phyloP scores from a whole-genome alignment of 768 basidiomycete genomes.

The Mycena amicta region DNA sequence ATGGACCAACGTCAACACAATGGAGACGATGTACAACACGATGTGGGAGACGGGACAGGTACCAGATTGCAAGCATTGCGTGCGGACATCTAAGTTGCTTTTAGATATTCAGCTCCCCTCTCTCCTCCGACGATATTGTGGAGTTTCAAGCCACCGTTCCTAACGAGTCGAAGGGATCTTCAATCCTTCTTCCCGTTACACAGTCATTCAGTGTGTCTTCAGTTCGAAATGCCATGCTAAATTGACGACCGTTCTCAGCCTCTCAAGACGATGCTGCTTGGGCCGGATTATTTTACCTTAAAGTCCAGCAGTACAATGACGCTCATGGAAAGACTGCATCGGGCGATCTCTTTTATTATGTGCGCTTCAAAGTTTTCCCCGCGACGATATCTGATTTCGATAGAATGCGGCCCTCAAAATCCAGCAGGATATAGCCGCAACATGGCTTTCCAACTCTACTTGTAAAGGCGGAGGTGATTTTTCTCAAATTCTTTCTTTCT shows the following conservation, averaged over 20 bases:
- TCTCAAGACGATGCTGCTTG: conserved; percentile 11
- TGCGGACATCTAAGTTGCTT: background rate
- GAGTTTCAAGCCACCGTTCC: conserved; percentile 7
- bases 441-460: conserved; percentile 2
- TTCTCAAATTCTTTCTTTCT: background rate
- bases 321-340: background rate
- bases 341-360: conserved; percentile 5
- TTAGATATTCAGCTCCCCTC: background rate
- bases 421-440: background rate
- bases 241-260: background rate
- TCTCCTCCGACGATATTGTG: background rate
- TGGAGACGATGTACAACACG: conserved; percentile 11
- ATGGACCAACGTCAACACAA: conserved; percentile 10
- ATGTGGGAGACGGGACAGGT: conserved; percentile 9
- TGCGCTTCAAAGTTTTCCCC: too few species aligned
- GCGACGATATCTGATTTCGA: too few species aligned
- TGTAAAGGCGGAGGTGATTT: conserved; percentile 3
- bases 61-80: background rate
- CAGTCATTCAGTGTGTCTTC: conserved; percentile 4
- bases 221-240: background rate
- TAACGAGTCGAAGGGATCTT: conserved; percentile 3
- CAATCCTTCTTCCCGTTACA: conserved; percentile 3
- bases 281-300: conserved; percentile 7
- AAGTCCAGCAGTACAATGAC: conserved; percentile 12
- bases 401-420: background rate